A percentile compares a stretch with the other conserved stretches of the same genome.
Conservation (phyloP, 1,284 basidiomycete species). For the Apiotrichum gamsii region DNA sequence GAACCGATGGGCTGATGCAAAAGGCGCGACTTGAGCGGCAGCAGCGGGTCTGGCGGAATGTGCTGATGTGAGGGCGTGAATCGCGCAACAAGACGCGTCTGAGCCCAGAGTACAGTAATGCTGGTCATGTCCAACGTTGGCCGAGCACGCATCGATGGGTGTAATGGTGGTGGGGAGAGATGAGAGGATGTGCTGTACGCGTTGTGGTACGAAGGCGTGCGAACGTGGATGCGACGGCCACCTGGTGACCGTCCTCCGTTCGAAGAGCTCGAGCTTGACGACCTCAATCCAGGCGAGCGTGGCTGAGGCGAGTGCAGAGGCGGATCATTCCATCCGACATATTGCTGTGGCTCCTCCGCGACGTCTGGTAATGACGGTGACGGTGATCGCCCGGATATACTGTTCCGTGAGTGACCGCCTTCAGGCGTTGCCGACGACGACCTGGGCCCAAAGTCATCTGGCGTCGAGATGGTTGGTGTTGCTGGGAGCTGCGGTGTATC, state of each 20-base stretch:
- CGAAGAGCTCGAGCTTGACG: constrained; percentile 1
- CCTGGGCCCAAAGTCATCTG: too few species aligned
- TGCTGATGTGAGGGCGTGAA: constrained; percentile 45
- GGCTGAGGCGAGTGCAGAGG: background rate
- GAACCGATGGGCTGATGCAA: constrained; percentile 47
- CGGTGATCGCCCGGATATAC: background rate
- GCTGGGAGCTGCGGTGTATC: too few species aligned
- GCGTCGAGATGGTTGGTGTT: too few species aligned
- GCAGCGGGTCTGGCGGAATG: constrained; percentile 47
- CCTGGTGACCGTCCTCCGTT: constrained; percentile 4
- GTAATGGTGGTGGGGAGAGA: constrained; percentile 22
- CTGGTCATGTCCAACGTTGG: constrained; percentile 23
- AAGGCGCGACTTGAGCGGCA: constrained; percentile 43
- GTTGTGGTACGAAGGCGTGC: constrained; percentile 34
- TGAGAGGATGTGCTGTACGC: constrained; percentile 26
- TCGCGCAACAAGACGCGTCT: constrained; percentile 40
- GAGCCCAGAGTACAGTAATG: constrained; percentile 45
- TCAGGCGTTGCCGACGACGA: too few species aligned
- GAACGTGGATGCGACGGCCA: constrained; percentile 3
- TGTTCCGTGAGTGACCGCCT: too few species aligned
- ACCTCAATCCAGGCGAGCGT: background rate
- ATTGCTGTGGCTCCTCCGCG: constrained; percentile 6
- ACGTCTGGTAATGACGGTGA: constrained; percentile 14
- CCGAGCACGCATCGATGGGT: constrained; percentile 26
- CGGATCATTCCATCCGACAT: background rate